Evolutionary conservation across 306 rosid genomes (phyloP), one percentile per base, ranked within the genome.

Genomic region (Lagenaria siceraria): DNA sequence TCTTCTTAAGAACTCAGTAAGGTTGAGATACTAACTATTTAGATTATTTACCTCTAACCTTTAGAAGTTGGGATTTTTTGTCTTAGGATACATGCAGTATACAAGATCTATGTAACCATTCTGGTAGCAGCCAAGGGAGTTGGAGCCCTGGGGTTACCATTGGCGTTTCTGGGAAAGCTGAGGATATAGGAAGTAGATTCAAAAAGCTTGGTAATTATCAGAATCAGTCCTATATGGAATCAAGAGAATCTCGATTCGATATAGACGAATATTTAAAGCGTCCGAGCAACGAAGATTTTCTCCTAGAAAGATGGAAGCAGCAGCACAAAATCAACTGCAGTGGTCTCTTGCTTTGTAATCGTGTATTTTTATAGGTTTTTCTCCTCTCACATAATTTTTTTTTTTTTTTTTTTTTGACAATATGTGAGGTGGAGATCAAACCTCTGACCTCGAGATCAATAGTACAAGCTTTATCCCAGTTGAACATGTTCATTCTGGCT

Each of bases 71-170:
- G 62, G 70, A 80, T 81, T 58, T n/a, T 75, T 19, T 79, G 66
- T 80, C 14, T 5, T 72, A 95, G 97, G 96, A 82, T 70, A 68
- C 27, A 48, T 43, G 11, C 36, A 86, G 80, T 75, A 35, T 76
- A 0, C 84, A 80, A 46, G 88, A 86, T 76, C 89, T 31, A 78
- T 74, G 84, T 53, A 88, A 75, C 83, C 80, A 17, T 58, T 87
- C 96, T 19, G 87, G 76, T 51, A 90, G 97, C 80, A 92, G 98
- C 78, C 89, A 79, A 4, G 99, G 99, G 77, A 96, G 99, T 82
- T 96, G 97, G 93, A 90, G 96, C 85, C 96, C 93, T 2, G 85
- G 85, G 68, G 78, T 77, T 52, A 19, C 79, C 3, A 82, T 82
- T 63, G 77, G 76, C 31, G 79, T 88, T 84, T 76, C 86, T 27